Conservation (phyloP, 1,284 basidiomycete species). For the Microbotryum lychnidis-dioicae region DNA sequence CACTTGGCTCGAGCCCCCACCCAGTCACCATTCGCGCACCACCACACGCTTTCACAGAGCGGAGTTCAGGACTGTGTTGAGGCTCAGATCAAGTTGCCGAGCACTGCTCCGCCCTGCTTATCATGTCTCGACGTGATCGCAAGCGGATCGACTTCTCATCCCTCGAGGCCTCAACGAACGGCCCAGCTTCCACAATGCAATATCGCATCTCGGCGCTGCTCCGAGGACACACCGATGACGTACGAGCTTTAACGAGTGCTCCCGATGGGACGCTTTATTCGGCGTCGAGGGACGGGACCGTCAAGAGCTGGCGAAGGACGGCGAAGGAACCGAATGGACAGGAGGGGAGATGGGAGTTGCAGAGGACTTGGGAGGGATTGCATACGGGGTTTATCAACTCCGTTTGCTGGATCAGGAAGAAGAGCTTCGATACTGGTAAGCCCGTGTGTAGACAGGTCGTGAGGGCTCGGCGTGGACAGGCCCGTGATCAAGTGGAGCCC, state of each 20-base stretch:
- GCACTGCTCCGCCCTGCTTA: too few relatives aligned
- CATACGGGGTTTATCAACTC: slow-evolving; percentile 72
- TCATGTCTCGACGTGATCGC: too few relatives aligned
- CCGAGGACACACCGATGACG: slow-evolving; percentile 19
- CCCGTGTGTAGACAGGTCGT: background rate
- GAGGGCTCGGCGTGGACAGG: slow-evolving; percentile 4
- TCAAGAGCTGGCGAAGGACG: slow-evolving; percentile 61
- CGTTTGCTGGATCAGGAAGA: slow-evolving; percentile 41
- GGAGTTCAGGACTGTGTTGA: too few relatives aligned
- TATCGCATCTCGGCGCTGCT: slow-evolving; percentile 18
- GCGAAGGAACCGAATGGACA: background rate
- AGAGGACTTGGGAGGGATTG: background rate
- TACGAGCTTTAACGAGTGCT: slow-evolving; percentile 9
- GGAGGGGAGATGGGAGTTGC: background rate
- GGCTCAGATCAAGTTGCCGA: too few relatives aligned
- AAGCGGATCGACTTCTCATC: too few relatives aligned
- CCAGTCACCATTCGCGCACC: too few relatives aligned
- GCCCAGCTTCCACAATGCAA: too few relatives aligned
- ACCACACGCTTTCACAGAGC: too few relatives aligned
- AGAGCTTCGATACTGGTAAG: background rate
- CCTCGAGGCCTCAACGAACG: too few relatives aligned
- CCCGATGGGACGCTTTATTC: slow-evolving; percentile 52
- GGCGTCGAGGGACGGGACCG: slow-evolving; percentile 78
- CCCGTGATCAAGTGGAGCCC: slow-evolving; percentile 3
- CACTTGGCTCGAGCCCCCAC: too few relatives aligned